Conservation (phyloP, 2,329 filamentous ascomycete genomes). For the Arthrinium puccinioides region DNA sequence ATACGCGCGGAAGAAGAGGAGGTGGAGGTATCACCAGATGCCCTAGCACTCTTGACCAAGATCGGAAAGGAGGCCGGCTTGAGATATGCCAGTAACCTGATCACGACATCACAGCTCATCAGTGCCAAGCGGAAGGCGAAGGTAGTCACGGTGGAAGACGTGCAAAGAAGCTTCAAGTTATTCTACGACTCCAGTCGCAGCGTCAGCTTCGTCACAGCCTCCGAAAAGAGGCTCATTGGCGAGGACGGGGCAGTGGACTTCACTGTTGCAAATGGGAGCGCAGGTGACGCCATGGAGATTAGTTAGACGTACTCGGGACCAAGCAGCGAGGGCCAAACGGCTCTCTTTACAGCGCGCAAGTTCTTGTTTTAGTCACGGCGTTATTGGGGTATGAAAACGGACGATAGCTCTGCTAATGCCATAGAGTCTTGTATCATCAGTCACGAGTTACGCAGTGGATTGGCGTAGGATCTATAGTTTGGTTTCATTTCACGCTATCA, state of each 20-base stretch:
- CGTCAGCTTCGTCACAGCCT: constrained; percentile 83
- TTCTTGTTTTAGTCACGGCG: constrained; percentile 14
- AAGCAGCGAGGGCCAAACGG: too few species aligned
- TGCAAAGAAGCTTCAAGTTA: constrained; percentile 86
- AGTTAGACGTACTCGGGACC: constrained; percentile 15
- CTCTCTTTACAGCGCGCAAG: too few species aligned
- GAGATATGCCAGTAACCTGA: constrained; percentile 95
- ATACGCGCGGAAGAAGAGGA: constrained; percentile 96
- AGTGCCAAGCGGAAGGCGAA: constrained; percentile 78
- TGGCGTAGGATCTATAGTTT: constrained; percentile 11
- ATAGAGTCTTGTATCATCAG: constrained; percentile 15
- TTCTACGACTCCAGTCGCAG: constrained; percentile 89
- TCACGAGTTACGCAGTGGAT: constrained; percentile 4
- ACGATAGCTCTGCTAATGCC: constrained; percentile 5
- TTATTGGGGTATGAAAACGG: constrained; percentile 20
- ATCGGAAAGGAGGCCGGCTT: constrained; percentile 89
- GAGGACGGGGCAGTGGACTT: constrained; percentile 77
- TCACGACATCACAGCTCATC: constrained; percentile 86
- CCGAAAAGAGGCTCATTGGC: constrained; percentile 88
- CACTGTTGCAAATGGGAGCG: constrained; percentile 36
- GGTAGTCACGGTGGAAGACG: constrained; percentile 78
- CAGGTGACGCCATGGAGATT: constrained; percentile 26
- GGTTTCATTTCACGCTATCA: constrained; percentile 6
- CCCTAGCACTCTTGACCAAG: constrained; percentile 87
- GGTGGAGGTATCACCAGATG: constrained; percentile 83